These are phyloP conservation scores for Magnusiomyces clavatus DNA, from an alignment of 1,139 yeast species.

Conservation along the genomic window DNA sequence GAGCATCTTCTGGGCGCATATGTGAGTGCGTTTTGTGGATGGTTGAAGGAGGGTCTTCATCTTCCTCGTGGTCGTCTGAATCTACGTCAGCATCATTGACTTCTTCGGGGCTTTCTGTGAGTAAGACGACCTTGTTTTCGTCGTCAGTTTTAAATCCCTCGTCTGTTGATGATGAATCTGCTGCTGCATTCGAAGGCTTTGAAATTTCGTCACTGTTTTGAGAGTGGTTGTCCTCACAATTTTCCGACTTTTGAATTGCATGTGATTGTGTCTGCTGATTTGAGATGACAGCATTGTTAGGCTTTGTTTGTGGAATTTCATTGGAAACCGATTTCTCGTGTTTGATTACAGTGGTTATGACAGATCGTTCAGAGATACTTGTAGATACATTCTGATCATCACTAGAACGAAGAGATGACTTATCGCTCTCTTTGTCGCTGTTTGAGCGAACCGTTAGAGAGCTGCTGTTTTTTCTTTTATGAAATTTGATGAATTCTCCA, in stretches of 20 bases:
- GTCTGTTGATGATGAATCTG: not conserved
- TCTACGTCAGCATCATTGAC: slow-evolving; percentile 6
- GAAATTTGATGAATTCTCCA: slow-evolving; percentile 7
- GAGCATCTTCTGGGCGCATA: slow-evolving; percentile 23
- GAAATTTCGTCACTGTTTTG: not conserved
- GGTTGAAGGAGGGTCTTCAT: not conserved
- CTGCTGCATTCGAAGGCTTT: not conserved
- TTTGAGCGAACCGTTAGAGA: not conserved
- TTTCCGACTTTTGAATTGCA: not conserved
- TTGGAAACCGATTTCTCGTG: not conserved
- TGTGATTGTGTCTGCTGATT: not conserved
- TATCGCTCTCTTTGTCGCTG: not conserved
- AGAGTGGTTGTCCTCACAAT: not conserved
- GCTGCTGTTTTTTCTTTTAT: not conserved
- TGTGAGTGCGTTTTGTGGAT: slow-evolving; percentile 3
- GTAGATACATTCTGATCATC: not conserved
- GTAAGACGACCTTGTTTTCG: not conserved
- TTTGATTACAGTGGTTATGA: not conserved
- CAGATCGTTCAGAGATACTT: not conserved
- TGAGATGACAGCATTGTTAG: not conserved
- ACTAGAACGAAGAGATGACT: not conserved
- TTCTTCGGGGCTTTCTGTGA: not conserved
- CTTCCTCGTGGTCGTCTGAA: slow-evolving; percentile 11
- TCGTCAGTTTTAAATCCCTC: not conserved
- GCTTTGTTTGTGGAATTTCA: not conserved